phyloP scores from a whole-genome alignment of 2,329 filamentous ascomycete species.

The Penicillium sp. region DNA sequence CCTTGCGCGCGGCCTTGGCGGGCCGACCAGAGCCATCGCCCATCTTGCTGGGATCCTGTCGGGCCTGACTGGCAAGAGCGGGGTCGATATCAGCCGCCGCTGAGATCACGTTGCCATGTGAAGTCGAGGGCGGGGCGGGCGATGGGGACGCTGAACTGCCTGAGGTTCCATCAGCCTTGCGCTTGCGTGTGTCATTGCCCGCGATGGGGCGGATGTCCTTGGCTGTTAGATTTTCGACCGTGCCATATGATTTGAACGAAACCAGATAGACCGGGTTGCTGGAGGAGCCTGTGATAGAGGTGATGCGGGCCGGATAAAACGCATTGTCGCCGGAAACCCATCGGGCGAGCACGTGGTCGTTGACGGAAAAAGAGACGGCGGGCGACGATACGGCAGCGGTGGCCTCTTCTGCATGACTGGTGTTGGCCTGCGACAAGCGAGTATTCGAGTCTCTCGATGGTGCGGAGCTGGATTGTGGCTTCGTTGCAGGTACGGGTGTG shows the following conservation, averaged over 20 bases:
- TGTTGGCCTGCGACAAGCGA: constrained; percentile 28
- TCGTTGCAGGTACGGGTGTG: constrained; percentile 33
- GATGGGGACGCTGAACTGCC: constrained; percentile 43
- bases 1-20: constrained; percentile 64
- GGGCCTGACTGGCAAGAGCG: constrained; percentile 57
- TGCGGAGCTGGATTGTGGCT: constrained; percentile 43
- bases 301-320: constrained; percentile 90
- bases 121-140: constrained; percentile 31
- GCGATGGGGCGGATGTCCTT: constrained; percentile 77
- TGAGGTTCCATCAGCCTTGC: constrained; percentile 75
- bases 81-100: constrained; percentile 62
- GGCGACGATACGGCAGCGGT: constrained; percentile 37
- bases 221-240: constrained; percentile 71
- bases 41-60: constrained; percentile 58
- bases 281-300: constrained; percentile 87
- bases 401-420: constrained; percentile 40
- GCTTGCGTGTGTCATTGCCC: constrained; percentile 62
- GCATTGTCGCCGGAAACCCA: constrained; percentile 84
- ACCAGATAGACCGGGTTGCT: constrained; percentile 88
- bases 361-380: constrained; percentile 66
- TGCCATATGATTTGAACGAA: constrained; percentile 83
- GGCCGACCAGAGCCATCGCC: constrained; percentile 54
- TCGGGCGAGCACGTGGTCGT: constrained; percentile 83
- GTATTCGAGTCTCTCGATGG: constrained; percentile 60
- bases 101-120: constrained; percentile 54